Percentiles rank a stretch among this genome's conserved stretches.
These are phyloP conservation scores for Solanum acaule DNA, from an alignment of 257 asterid genomes.

Conservation along the genomic window DNA sequence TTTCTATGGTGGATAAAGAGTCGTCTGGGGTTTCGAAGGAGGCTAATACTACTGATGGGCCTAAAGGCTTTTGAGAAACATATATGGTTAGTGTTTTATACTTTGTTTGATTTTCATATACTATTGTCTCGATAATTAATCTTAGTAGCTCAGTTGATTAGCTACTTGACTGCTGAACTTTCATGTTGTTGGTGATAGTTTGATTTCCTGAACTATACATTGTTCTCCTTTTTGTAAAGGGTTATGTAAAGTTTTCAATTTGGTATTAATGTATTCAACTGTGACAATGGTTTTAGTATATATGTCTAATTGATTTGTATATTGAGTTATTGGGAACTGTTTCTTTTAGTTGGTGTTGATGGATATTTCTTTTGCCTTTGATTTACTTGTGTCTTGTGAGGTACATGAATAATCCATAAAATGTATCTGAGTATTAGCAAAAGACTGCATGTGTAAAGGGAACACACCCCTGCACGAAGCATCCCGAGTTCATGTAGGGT, in stretches of 20 bases:
- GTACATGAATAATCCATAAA: neutral
- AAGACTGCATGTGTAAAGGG: neutral
- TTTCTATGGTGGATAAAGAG: conserved; percentile 49
- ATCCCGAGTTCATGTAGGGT: neutral
- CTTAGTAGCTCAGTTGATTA: neutral
- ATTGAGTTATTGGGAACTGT: neutral
- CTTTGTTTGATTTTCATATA: neutral
- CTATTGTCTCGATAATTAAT: neutral
- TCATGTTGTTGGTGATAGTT: neutral
- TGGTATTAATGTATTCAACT: neutral
- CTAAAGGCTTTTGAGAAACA: conserved; percentile 55
- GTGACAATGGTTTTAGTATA: neutral
- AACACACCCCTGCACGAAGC: neutral
- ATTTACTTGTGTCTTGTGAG: neutral
- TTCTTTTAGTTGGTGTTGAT: neutral
- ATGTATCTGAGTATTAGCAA: neutral
- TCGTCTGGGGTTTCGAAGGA: conserved; percentile 36
- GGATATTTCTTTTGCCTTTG: neutral
- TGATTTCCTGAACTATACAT: neutral
- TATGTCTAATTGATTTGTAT: neutral
- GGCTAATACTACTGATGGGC: conserved; percentile 2
- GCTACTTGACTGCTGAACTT: neutral
- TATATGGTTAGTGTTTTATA: neutral
- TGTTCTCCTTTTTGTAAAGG: neutral
- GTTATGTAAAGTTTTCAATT: neutral